phyloP scores from a whole-genome alignment of 441 rosid genomes.

The Adansonia madagascariensis region DNA sequence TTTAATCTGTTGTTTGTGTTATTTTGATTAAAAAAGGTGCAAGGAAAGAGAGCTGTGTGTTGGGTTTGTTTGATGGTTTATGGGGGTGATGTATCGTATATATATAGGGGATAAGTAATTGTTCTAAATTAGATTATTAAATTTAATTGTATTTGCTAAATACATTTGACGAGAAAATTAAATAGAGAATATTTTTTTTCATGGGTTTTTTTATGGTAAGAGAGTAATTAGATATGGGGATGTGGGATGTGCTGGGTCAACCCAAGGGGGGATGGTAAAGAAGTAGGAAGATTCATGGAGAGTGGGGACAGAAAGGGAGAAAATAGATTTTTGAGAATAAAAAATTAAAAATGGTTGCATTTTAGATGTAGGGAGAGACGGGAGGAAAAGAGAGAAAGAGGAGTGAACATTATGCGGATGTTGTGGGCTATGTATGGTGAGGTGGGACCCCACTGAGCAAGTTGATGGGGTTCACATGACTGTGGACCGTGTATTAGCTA shows the following conservation, averaged over 20 bases:
- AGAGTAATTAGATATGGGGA: conserved; percentile 35
- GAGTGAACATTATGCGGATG: conserved; percentile 30
- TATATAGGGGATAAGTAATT: conserved; percentile 31
- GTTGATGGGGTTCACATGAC: conserved; percentile 80
- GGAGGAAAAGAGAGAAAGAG: neutral
- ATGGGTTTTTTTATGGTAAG: conserved; percentile 23
- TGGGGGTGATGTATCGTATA: conserved; percentile 26
- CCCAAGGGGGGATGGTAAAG: conserved; percentile 34
- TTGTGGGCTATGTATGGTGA: conserved; percentile 54
- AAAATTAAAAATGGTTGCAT: no score
- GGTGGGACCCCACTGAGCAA: conserved; percentile 48
- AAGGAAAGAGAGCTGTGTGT: conserved; percentile 23
- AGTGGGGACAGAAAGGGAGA: neutral
- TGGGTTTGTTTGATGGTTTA: conserved; percentile 22
- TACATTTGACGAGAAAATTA: neutral
- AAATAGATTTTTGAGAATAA: conserved; percentile 14
- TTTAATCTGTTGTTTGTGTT: neutral
- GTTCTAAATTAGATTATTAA: conserved; percentile 12
- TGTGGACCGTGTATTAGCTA: conserved; percentile 52
- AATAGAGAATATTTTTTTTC: neutral
- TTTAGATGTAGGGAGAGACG: neutral
- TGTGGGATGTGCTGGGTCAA: conserved; percentile 61
- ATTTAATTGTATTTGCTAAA: neutral
- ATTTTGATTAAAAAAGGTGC: neutral
- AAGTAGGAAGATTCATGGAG: conserved; percentile 53